Conservation (phyloP, 768 basidiomycete genomes). For the Suillus hirtellus region DNA sequence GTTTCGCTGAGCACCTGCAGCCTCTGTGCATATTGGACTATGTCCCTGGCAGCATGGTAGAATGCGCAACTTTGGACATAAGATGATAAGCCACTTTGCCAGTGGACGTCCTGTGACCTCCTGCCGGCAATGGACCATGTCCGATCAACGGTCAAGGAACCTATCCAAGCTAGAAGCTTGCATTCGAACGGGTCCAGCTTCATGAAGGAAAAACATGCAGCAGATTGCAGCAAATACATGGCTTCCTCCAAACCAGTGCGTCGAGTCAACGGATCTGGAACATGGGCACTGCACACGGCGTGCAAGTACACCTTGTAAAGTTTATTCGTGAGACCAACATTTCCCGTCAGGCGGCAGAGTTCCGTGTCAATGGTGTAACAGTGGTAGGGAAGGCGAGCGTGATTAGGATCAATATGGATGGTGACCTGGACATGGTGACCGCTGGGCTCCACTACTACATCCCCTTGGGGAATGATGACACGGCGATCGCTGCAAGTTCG, state of each 20-base stretch:
- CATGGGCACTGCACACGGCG: conserved; percentile 35
- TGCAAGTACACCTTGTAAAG: conserved; percentile 43
- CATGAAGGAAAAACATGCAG: conserved; percentile 40
- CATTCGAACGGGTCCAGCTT: conserved; percentile 26
- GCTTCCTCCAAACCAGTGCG: conserved; percentile 45
- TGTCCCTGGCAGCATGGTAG: conserved; percentile 17
- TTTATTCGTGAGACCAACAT: conserved; percentile 20
- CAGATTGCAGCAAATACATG: conserved; percentile 35
- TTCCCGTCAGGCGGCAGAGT: conserved; percentile 27
- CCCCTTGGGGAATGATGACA: conserved; percentile 17
- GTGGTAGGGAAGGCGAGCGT: conserved; percentile 14
- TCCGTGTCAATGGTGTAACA: conserved; percentile 27
- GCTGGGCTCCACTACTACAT: not conserved
- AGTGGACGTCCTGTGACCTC: conserved; percentile 35
- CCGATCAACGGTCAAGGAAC: conserved; percentile 32
- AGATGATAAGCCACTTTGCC: conserved; percentile 24
- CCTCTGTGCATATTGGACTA: conserved; percentile 7
- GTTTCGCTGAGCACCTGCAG: conserved; percentile 11
- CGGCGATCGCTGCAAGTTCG: conserved; percentile 1
- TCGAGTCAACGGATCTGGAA: conserved; percentile 40
- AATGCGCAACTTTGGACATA: conserved; percentile 33
- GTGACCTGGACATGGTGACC: conserved; percentile 4
- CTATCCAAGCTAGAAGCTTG: conserved; percentile 34
- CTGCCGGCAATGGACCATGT: conserved; percentile 37
- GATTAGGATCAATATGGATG: not conserved